Evolutionary conservation across 805 yeast genomes (phyloP).

Genomic region (Schwanniomyces vanrijiae): DNA sequence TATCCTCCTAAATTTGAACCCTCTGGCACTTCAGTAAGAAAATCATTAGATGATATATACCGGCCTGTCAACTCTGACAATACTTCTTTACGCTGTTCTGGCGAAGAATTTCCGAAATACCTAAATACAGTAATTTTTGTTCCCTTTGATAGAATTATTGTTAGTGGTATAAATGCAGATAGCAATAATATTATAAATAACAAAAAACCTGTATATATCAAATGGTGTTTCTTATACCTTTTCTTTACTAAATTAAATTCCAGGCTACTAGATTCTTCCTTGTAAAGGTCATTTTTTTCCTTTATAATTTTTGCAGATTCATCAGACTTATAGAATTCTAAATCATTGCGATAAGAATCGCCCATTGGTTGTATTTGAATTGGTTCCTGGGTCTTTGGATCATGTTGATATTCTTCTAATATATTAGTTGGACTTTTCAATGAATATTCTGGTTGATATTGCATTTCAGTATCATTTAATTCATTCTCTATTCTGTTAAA

Average conservation of each 20-base stretch:
- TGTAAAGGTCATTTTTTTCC: background rate
- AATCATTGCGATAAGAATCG: background rate
- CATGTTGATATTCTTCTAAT: too few species aligned
- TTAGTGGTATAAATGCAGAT: constrained; percentile 19
- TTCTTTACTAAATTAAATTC: background rate
- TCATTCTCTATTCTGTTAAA: too few species aligned
- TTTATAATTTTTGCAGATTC: background rate
- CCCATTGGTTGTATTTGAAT: background rate
- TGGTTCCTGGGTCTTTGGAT: too few species aligned
- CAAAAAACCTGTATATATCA: constrained; percentile 5
- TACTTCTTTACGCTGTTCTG: background rate
- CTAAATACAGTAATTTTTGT: constrained; percentile 21
- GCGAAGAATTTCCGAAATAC: constrained; percentile 25
- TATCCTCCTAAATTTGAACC: constrained; percentile 9
- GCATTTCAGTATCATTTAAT: too few species aligned
- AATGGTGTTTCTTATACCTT: background rate
- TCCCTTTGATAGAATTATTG: constrained; percentile 29
- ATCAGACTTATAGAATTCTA: too few species aligned
- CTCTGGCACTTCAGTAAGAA: background rate
- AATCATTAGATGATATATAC: background rate
- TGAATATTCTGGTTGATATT: too few species aligned
- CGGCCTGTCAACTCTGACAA: background rate
- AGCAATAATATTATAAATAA: constrained; percentile 11
- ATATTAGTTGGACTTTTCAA: too few species aligned
- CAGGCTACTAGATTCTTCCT: background rate